Conservation (phyloP, 2,329 filamentous ascomycete species). For the Domatiomyces catenatus region DNA sequence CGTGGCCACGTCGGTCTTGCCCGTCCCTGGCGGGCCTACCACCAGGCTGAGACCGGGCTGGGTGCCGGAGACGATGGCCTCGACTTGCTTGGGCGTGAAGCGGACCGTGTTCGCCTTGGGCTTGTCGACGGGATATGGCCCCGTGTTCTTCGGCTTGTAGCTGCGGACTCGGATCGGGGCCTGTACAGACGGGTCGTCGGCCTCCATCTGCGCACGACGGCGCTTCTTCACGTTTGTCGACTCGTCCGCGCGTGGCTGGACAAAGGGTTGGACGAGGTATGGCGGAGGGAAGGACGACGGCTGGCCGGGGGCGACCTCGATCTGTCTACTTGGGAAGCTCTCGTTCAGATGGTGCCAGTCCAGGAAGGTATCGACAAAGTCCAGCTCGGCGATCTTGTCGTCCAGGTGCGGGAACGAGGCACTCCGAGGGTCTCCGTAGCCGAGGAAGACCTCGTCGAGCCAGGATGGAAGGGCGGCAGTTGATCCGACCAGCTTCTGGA, state of each 20-base stretch:
- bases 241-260: constrained; percentile 37
- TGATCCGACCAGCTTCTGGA: constrained; percentile 69
- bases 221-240: constrained; percentile 63
- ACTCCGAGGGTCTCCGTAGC: constrained; percentile 80
- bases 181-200: constrained; percentile 37
- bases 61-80: constrained; percentile 84
- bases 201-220: constrained; percentile 58
- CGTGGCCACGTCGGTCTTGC: constrained; percentile 97
- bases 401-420: constrained; percentile 72
- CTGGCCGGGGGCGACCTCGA: constrained; percentile 61
- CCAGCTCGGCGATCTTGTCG: constrained; percentile 61
- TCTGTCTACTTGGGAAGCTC: constrained; percentile 70
- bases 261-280: constrained; percentile 60
- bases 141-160: constrained; percentile 75
- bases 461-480: constrained; percentile 76
- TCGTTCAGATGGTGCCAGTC: constrained; percentile 90
- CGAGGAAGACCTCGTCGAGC: constrained; percentile 95
- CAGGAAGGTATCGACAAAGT: constrained; percentile 87
- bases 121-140: constrained; percentile 73
- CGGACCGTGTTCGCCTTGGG: constrained; percentile 70
- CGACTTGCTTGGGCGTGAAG: constrained; percentile 80
- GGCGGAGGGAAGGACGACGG: constrained; percentile 68
- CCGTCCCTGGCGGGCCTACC: constrained; percentile 87
- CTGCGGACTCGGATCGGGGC: constrained; percentile 62
- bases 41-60: constrained; percentile 89